phyloP scores from a whole-genome alignment of 768 basidiomycete species.

The Suillus americanus region DNA sequence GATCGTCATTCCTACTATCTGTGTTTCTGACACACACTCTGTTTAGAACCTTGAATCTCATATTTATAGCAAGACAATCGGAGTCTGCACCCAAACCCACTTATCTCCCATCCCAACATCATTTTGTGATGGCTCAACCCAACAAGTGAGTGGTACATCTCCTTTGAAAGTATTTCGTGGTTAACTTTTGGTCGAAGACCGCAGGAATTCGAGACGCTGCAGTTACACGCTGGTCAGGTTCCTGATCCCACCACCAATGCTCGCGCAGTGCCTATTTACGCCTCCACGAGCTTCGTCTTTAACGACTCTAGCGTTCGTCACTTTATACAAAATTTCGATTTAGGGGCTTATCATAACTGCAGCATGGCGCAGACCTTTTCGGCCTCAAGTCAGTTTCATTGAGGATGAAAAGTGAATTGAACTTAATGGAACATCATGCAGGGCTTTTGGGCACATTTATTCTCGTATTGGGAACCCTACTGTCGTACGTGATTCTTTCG shows the following conservation, averaged over 20 bases:
- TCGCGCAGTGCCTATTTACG: constrained; percentile 64
- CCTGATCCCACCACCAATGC: constrained; percentile 55
- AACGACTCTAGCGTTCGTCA: constrained; percentile 46
- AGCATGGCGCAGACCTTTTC: constrained; percentile 59
- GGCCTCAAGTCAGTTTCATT: constrained; percentile 34
- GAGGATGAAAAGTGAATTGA: neutral
- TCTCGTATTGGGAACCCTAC: constrained; percentile 59
- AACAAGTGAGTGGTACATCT: constrained; percentile 17
- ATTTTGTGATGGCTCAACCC: constrained; percentile 19
- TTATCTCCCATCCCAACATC: neutral
- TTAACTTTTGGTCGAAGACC: constrained; percentile 18
- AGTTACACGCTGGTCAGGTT: constrained; percentile 61
- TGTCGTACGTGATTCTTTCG: constrained; percentile 36
- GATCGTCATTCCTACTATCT: neutral
- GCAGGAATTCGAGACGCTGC: constrained; percentile 61
- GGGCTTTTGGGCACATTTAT: constrained; percentile 49
- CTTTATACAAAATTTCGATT: neutral
- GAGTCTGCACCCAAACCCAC: neutral
- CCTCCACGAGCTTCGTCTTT: constrained; percentile 56
- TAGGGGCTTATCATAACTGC: constrained; percentile 8
- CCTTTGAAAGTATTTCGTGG: neutral
- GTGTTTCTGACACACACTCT: neutral
- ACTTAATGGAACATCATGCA: constrained; percentile 12
- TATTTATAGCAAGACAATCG: neutral
- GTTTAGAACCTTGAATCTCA: neutral